Conservation (phyloP, 2,329 filamentous ascomycete species). For the Hymenoscyphus fructigenus region DNA sequence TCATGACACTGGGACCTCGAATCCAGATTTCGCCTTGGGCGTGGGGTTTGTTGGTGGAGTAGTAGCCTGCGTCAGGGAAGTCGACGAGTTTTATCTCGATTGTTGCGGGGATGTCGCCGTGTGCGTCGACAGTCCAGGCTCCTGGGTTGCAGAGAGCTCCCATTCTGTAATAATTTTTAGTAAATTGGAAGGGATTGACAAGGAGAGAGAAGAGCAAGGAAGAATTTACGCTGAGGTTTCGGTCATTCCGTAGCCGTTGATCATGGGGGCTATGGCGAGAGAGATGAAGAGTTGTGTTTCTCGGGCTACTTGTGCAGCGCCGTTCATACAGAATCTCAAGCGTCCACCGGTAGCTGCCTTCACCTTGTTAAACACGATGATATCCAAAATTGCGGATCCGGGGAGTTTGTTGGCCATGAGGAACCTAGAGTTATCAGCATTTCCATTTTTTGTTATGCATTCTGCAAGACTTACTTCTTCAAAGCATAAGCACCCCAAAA, state of each 20-base stretch:
- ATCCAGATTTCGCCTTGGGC: conserved; percentile 90
- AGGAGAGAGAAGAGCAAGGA: conserved; percentile 43
- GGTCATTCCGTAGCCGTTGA: conserved; percentile 87
- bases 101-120: conserved; percentile 73
- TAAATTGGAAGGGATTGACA: neutral
- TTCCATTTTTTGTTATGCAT: neutral
- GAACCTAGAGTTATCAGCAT: conserved; percentile 43
- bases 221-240: conserved; percentile 68
- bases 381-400: conserved; percentile 68
- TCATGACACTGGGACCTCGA: conserved; percentile 70
- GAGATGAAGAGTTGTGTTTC: conserved; percentile 88
- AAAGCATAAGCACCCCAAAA: conserved; percentile 67
- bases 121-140: conserved; percentile 72
- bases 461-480: conserved; percentile 55
- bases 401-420: conserved; percentile 58
- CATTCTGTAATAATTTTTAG: conserved; percentile 76
- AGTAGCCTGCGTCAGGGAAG: conserved; percentile 80
- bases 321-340: conserved; percentile 87
- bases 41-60: conserved; percentile 58
- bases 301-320: conserved; percentile 82
- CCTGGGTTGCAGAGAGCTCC: conserved; percentile 75
- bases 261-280: conserved; percentile 86
- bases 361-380: conserved; percentile 84
- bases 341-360: conserved; percentile 83
- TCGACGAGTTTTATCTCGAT: conserved; percentile 90